Percentiles rank a stretch among this genome's conserved stretches.
These are phyloP conservation scores for Aegilops speltoides DNA, from an alignment of 176 grass and related monocot species.

Conservation along the genomic window DNA sequence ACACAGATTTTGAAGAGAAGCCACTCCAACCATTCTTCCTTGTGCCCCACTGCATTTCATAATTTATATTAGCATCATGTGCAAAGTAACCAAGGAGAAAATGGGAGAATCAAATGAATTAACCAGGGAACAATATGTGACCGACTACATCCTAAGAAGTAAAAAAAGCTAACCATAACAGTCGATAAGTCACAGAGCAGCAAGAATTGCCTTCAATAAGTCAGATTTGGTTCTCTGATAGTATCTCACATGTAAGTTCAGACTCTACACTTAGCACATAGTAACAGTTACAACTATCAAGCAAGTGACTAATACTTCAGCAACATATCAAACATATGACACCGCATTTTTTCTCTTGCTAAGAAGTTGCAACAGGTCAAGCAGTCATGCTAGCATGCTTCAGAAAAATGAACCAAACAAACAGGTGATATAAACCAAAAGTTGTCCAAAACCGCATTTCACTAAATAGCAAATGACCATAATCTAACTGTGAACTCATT, in stretches of 20 bases:
- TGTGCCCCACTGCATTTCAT: conserved; percentile 61
- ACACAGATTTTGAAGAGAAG: conserved; percentile 85
- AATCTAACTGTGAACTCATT: background rate
- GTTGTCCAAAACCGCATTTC: background rate
- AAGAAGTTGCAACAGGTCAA: background rate
- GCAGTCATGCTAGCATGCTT: background rate
- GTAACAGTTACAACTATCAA: background rate
- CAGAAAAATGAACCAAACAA: background rate
- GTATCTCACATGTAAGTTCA: background rate
- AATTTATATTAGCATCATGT: conserved; percentile 15
- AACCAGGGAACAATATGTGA: background rate
- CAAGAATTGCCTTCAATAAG: conserved; percentile 5
- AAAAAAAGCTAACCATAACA: background rate
- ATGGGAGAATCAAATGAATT: background rate
- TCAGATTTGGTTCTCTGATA: background rate
- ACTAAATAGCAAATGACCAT: background rate
- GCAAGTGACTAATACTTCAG: background rate
- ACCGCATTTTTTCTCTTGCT: background rate
- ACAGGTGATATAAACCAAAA: background rate
- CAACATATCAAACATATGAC: background rate
- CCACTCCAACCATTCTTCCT: conserved; percentile 94
- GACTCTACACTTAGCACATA: background rate
- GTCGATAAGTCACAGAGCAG: background rate
- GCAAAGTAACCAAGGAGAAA: background rate
- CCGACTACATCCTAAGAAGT: background rate